phyloP scores from a whole-genome alignment of 2,329 filamentous ascomycete species.

The Raffaelea deltoideospora region DNA sequence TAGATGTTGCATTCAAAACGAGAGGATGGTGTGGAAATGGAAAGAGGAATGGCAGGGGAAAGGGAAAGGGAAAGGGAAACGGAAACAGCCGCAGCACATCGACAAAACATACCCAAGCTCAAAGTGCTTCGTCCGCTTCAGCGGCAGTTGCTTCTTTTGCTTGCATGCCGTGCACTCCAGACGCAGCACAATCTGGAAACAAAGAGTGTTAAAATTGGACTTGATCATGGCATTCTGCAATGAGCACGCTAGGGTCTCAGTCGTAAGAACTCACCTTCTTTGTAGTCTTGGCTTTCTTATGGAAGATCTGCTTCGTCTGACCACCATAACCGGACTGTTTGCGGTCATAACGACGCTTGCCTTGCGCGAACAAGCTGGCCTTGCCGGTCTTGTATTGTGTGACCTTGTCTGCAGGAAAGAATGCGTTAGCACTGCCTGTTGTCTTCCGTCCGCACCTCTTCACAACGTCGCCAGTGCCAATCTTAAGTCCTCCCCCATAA shows the following conservation, averaged over 20 bases:
- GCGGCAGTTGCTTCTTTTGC: conserved; percentile 90
- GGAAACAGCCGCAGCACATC: no score
- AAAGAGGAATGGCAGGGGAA: neutral
- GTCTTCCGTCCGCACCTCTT: no score
- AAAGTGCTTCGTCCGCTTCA: conserved; percentile 99
- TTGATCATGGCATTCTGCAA: no score
- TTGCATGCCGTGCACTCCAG: conserved; percentile 97
- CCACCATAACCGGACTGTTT: conserved; percentile 99
- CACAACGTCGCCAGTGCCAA: no score
- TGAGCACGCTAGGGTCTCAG: neutral
- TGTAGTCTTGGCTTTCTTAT: conserved; percentile 99
- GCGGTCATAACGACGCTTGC: conserved; percentile 84
- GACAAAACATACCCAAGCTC: conserved; percentile 84
- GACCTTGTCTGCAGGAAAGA: conserved; percentile 44
- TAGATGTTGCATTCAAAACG: no score
- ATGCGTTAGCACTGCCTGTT: neutral
- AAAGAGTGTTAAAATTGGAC: conserved; percentile 1
- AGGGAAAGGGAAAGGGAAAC: neutral
- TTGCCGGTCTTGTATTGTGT: conserved; percentile 56
- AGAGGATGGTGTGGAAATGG: no score
- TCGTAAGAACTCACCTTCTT: conserved; percentile 50
- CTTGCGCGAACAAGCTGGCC: conserved; percentile 43
- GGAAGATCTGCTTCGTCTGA: conserved; percentile 99
- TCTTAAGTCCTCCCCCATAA: no score
- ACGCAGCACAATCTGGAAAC: conserved; percentile 71